Base-by-base conservation (phyloP, 2,329 filamentous ascomycete species). In the Ascomycota sp. region DNA sequence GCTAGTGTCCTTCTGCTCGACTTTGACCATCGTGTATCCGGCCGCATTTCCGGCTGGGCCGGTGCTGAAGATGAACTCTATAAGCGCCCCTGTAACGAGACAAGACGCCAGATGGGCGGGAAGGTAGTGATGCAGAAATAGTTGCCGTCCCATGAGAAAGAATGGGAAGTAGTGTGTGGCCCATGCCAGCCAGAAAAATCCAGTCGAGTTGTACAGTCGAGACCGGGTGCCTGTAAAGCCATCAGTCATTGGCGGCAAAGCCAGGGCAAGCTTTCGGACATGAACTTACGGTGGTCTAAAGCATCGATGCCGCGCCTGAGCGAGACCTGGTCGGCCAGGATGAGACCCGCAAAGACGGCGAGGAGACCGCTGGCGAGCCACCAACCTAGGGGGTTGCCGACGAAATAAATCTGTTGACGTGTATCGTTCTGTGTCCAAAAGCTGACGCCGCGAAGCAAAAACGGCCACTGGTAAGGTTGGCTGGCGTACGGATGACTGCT, bases 371-470 rank as follows among this genome's bases (percentile, higher is more conserved):
- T 92, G 10, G 82, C 75, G 38, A 98, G 66, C 89, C 89, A 98
- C 85, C 91, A 98, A 34, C 86, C 89, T 37, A 95, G 55, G 0
- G 89, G 89, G 57, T 98, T 98, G 33, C 89, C 89, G 20, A 98
- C 61, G 63, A 98, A 98, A 59, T 98, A 98, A 40, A 98, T 98
- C 53, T 98, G 89, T 58, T 92, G 75, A 36, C 81, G 75, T 8
- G 86, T 94, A 32, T 91, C 81, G 51, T 81, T 83, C 50, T 95
- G 79, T 7, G 89, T 98, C 89, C 89, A 98, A 74, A 98, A 98
- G 55, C 83, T 94, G 42, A 98, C 86, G 56, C 89, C 89, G 20
- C 89, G 76, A 33, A 98, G 70, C 48, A 98, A 65, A 69, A 98
- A 95, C 2, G 89, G 89, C 89, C 89, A 98, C 47, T 92, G 81